These are phyloP conservation scores for Fusarium concolor DNA, from an alignment of 2,329 filamentous ascomycete species.

Conservation along the genomic window DNA sequence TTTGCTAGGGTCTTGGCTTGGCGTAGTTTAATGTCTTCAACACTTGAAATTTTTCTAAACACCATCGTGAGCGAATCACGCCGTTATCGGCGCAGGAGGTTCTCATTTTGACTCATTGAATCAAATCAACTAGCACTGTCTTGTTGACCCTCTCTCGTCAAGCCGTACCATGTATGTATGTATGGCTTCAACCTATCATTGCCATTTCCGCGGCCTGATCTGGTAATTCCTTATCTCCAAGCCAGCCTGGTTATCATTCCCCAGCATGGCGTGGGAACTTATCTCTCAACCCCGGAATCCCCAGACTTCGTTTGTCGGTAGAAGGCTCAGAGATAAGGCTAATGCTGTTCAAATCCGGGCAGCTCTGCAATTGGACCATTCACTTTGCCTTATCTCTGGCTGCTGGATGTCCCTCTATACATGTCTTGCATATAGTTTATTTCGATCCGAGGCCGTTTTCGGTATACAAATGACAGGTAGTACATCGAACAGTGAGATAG, in stretches of 20 bases:
- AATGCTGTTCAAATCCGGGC: conserved; percentile 30
- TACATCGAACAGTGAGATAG: neutral
- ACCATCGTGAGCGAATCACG: conserved; percentile 21
- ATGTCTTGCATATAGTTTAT: conserved; percentile 32
- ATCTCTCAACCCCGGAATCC: conserved; percentile 37
- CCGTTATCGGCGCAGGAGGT: conserved; percentile 14
- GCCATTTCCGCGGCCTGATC: conserved; percentile 5
- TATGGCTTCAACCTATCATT: conserved; percentile 4
- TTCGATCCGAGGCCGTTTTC: neutral
- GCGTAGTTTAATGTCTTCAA: neutral
- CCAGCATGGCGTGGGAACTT: conserved; percentile 22
- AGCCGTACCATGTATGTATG: neutral
- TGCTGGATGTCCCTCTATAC: conserved; percentile 2
- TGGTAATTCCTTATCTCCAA: conserved; percentile 32
- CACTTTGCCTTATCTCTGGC: conserved; percentile 24
- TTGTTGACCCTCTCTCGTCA: neutral
- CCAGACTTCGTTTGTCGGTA: conserved; percentile 28
- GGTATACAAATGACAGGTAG: neutral
- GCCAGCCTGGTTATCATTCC: conserved; percentile 11
- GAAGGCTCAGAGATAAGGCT: conserved; percentile 31
- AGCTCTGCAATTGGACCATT: conserved; percentile 34
- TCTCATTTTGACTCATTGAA: conserved; percentile 14
- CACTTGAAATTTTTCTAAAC: conserved; percentile 17
- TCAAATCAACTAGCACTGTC: conserved; percentile 1
- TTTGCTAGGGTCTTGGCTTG: neutral